Evolutionary conservation across 257 asterid genomes (phyloP), one percentile per base, ranked within the genome.

Genomic region (Solanum verrucosum): DNA sequence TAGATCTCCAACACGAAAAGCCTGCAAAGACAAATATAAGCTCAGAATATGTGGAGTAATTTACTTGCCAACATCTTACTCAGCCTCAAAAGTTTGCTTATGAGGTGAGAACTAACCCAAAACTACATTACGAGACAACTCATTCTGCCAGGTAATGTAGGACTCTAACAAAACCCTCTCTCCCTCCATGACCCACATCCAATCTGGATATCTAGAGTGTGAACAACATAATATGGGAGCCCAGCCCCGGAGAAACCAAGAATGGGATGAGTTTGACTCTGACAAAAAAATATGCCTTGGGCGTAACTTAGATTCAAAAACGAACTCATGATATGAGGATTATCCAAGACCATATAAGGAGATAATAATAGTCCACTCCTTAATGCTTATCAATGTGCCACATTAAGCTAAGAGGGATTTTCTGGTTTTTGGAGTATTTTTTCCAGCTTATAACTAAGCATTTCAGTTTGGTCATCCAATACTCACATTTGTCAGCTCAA

Each of bases 401-500:
- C 29, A 73, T 73, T 21, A 35, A 21, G 49, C 82, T 0, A 73
- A 35, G 1, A 34, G 1, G 13, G 11, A 21, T 74, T 74, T 37
- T 37, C 83, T 3, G 29, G 8, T 74, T 73, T 74, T 73, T 10
- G 33, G 52, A 21, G 56, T 21, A 37, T 21, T 3, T 74, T 72
- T 74, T 74, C 14, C 3, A 74, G 83, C 83, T 74, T 74, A 74
- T 5, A 23, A 23, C 83, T 21, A 74, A 74, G 56, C 3, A 27
- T 37, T 74, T 74, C 56, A 25, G 14, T 42, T 78, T 79, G 70
- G 20, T 78, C 72, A 85, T 37, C 33, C 42, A 27, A 12, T 27
- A 89, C 98, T 92, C 91, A 95, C 98, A 88, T 94, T 93, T 59
- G 98, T 94, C 74, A 95, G 96, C 93, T 94, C 98, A 70, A 93